Conservation (phyloP, 2,329 filamentous ascomycete species). For the Trichoderma endophyticum region DNA sequence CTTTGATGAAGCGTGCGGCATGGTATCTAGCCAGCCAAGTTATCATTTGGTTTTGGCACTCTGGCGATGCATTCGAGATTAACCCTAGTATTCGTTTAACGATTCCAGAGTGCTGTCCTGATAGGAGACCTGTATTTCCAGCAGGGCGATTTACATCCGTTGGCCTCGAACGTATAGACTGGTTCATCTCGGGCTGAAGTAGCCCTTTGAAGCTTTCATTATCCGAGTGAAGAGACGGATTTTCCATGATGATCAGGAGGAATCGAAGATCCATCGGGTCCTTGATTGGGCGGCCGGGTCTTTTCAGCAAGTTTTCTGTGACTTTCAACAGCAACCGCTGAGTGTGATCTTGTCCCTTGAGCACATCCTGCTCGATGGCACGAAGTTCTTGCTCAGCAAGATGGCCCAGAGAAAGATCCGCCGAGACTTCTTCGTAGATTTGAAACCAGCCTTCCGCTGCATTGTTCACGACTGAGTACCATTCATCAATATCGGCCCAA, state of each 20-base stretch:
- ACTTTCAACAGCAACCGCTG: constrained; percentile 72
- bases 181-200: constrained; percentile 32
- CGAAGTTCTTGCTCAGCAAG: constrained; percentile 38
- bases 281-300: constrained; percentile 67
- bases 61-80: constrained; percentile 68
- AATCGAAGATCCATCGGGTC: constrained; percentile 71
- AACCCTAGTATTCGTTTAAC: constrained; percentile 82
- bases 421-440: constrained; percentile 52
- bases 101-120: constrained; percentile 74
- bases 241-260: constrained; percentile 72
- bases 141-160: constrained; percentile 21
- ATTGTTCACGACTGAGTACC: constrained; percentile 69
- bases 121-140: constrained; percentile 42
- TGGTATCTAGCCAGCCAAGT: constrained; percentile 75
- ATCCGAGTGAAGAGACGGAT: constrained; percentile 65
- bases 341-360: constrained; percentile 63
- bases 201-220: constrained; percentile 41
- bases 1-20: constrained; percentile 62
- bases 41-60: constrained; percentile 74
- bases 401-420: constrained; percentile 28
- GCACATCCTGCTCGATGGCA: constrained; percentile 46
- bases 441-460: constrained; percentile 65
- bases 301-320: constrained; percentile 74
- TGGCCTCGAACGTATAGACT: constrained; percentile 11
- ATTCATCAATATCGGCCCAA: constrained; percentile 67